Conservation (phyloP, 2,329 filamentous ascomycete species). For the Hypoxylon sp. region DNA sequence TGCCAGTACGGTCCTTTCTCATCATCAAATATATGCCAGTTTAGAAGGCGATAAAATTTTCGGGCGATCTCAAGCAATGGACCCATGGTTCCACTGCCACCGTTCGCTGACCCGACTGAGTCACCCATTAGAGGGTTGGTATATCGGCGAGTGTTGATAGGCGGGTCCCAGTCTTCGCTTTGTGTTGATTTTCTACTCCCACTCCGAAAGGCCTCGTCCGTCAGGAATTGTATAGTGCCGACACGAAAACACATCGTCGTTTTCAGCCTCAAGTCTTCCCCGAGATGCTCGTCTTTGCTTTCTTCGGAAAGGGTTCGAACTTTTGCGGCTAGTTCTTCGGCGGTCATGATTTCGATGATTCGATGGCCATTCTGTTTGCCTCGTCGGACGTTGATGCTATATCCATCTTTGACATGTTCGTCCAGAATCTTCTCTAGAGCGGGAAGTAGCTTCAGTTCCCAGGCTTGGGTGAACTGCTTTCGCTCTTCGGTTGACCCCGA, state of each 20-base stretch:
- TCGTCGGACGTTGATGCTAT: constrained; percentile 24
- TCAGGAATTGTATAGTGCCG: constrained; percentile 3
- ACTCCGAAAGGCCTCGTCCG: background rate
- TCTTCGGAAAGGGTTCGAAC: constrained; percentile 8
- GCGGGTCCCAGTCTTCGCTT: constrained; percentile 16
- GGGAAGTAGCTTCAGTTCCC: constrained; percentile 24
- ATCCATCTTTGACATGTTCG: constrained; percentile 12
- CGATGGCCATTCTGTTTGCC: constrained; percentile 13
- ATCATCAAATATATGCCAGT: constrained; percentile 31
- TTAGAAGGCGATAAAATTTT: constrained; percentile 22
- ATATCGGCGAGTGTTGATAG: constrained; percentile 19
- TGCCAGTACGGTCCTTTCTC: background rate
- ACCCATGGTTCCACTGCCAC: constrained; percentile 21
- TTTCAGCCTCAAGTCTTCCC: constrained; percentile 10
- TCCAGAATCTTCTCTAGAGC: constrained; percentile 27
- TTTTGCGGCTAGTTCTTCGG: background rate
- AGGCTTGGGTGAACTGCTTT: constrained; percentile 22
- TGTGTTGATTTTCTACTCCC: constrained; percentile 1
- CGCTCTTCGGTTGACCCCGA: constrained; percentile 12
- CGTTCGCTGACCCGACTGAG: constrained; percentile 17
- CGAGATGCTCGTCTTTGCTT: constrained; percentile 14
- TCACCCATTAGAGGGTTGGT: constrained; percentile 23
- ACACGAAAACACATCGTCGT: constrained; percentile 13
- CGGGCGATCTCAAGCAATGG: constrained; percentile 19
- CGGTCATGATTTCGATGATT: constrained; percentile 30